A percentile compares a stretch with the other conserved stretches of the same genome.
Evolutionary conservation across 2,329 filamentous ascomycete species (phyloP).

Genomic region (Ophiostoma pallidulum): DNA sequence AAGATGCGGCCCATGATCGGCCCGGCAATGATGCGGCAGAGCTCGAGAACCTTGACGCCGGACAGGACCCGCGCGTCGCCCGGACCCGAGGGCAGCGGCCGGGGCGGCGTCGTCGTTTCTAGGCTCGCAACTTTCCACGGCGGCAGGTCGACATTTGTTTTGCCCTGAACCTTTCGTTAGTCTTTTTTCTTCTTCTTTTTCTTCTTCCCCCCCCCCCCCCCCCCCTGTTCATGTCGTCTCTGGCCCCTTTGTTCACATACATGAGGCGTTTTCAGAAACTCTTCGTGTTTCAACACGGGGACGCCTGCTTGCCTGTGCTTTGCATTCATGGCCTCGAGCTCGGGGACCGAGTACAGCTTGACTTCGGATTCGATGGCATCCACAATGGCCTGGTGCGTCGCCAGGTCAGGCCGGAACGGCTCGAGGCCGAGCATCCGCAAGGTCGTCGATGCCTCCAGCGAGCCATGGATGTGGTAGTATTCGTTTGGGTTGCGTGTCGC

Average conservation of each 20-base stretch:
- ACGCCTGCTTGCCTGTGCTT: slow-evolving; percentile 33
- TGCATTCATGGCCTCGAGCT: slow-evolving; percentile 33
- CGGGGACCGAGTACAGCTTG: slow-evolving; percentile 26
- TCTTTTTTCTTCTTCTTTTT: background rate
- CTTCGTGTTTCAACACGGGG: slow-evolving; percentile 33
- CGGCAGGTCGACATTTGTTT: slow-evolving; percentile 29
- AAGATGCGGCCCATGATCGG: slow-evolving; percentile 34
- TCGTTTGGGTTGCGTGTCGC: slow-evolving; percentile 21
- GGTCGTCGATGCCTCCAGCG: slow-evolving; percentile 33
- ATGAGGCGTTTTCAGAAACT: slow-evolving; percentile 32
- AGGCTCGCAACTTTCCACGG: slow-evolving; percentile 38
- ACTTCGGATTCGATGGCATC: slow-evolving; percentile 43
- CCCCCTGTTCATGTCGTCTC: too few species aligned
- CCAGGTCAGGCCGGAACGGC: slow-evolving; percentile 26
- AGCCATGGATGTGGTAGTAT: slow-evolving; percentile 49
- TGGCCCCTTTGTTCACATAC: background rate
- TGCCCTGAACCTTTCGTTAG: slow-evolving; percentile 19
- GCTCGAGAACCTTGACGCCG: slow-evolving; percentile 41
- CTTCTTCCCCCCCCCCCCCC: too few species aligned
- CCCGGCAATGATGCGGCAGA: slow-evolving; percentile 38
- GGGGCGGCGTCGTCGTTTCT: slow-evolving; percentile 39
- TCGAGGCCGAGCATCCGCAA: slow-evolving; percentile 38
- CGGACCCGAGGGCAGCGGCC: slow-evolving; percentile 27
- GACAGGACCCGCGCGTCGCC: slow-evolving; percentile 27
- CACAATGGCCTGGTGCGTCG: slow-evolving; percentile 36